Base-by-base conservation (phyloP, 805 yeast genomes). In the Wickerhamiella azymoides region DNA sequence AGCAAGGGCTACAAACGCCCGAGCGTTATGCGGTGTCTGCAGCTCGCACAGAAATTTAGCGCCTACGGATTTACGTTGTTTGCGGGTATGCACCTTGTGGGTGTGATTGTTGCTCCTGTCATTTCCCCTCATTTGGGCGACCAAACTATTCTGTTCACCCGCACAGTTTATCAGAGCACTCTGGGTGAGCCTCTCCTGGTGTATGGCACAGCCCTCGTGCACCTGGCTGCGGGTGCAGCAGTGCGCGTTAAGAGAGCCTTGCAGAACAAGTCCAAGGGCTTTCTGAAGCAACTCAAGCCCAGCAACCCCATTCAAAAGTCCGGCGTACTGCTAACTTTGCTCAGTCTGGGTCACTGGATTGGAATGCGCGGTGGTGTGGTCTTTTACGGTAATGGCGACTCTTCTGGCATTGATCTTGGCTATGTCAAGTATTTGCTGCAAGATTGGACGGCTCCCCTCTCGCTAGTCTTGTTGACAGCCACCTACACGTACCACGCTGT, bases 81-180 rank as follows among this genome's bases (percentile, higher is more conserved):
- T 56, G 59, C 77, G 1, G 69, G 74, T 0, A 60, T 81, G 9
- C 92, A 82, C 57, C 54, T 74, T 0, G 49, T 74, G 1, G 66
- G 79, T 0, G 80, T 77, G 5, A 63, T 74, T 0, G 51, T 73
- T 1, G 67, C 72, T 0, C 89, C 92, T 0, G 52, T 72, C 2
- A 19, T 57, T 6, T 69, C 74, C 4, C 47, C 62, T 1, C 66
- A 59, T 0, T 46, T 67, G 2, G 72, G 74, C 2, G 72, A 77
- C 44, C 78, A 78, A 42, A 52, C 76, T 27, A 64, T 82, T 43
- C 72, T 77, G 50, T 65, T 78, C 62, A 76, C 77, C 0, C 66
- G 89, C 33, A 71, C 75, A 14, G 53, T 82, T 0, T 82, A 81
- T 57, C 82, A 77, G 47, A 62, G 67, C 0, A 69, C 77, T 0